Conservation (phyloP, 2,329 filamentous ascomycete genomes). For the Sporothrix pallida region DNA sequence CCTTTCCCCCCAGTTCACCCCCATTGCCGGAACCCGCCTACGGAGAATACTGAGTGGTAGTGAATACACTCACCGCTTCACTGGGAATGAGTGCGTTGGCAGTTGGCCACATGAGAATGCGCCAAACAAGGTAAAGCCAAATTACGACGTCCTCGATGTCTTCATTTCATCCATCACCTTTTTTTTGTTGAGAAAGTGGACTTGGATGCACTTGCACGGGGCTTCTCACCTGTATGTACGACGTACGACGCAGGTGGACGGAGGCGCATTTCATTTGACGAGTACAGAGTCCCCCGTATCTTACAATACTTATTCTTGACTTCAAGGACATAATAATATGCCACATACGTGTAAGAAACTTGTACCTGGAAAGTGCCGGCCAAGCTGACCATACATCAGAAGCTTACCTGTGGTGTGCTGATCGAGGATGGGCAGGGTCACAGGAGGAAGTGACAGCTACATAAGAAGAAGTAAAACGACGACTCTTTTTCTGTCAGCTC, state of each 20-base stretch:
- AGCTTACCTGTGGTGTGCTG: conserved; percentile 6
- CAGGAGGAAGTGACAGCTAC: background rate
- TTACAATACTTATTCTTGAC: background rate
- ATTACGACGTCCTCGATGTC: background rate
- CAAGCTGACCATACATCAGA: background rate
- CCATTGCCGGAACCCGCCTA: conserved; percentile 19
- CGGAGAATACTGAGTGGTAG: background rate
- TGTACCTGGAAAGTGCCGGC: conserved; percentile 5
- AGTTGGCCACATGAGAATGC: conserved; percentile 8
- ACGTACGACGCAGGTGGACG: conserved; percentile 1
- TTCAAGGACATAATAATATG: too few relatives aligned
- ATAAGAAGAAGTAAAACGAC: background rate
- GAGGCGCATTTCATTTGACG: too few relatives aligned
- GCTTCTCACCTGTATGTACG: background rate
- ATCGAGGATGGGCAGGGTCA: background rate
- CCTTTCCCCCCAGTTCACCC: conserved; percentile 14
- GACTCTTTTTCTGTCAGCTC: background rate
- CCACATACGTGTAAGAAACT: background rate
- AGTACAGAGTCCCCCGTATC: too few relatives aligned
- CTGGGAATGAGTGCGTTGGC: background rate
- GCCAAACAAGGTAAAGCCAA: conserved; percentile 13
- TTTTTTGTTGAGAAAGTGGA: conserved; percentile 26
- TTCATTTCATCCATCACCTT: conserved; percentile 4
- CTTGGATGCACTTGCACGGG: background rate
- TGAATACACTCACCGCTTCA: conserved; percentile 27